These are phyloP conservation scores for Stagonosporopsis chrysanthemi DNA, from an alignment of 2,329 filamentous ascomycete genomes.

Conservation along the genomic window DNA sequence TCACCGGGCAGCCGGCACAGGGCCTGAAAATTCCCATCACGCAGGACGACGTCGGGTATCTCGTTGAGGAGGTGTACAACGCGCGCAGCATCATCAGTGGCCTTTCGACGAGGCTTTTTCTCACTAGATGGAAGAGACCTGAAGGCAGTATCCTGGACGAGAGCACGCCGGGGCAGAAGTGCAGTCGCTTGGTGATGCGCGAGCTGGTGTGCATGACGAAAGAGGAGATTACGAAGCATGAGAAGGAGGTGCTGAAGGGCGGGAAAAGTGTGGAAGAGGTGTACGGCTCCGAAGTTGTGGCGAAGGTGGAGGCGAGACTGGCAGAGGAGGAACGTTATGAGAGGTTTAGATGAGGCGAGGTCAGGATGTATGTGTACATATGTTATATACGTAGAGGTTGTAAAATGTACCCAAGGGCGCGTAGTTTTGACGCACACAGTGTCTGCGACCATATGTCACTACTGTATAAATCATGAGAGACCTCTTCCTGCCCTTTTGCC, in stretches of 20 bases:
- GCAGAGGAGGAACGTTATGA: constrained; percentile 69
- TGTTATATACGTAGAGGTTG: background rate
- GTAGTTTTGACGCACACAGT: no score
- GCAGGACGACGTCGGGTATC: constrained; percentile 81
- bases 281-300: constrained; percentile 73
- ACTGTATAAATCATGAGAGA: no score
- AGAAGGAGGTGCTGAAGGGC: constrained; percentile 77
- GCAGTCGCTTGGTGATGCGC: constrained; percentile 70
- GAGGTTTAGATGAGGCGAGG: constrained; percentile 52
- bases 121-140: constrained; percentile 83
- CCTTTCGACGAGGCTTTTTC: constrained; percentile 76
- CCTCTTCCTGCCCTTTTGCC: no score
- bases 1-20: constrained; percentile 62
- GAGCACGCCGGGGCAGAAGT: constrained; percentile 76
- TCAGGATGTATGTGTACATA: background rate
- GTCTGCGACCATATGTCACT: no score
- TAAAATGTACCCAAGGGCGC: background rate
- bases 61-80: constrained; percentile 87
- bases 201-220: constrained; percentile 92
- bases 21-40: constrained; percentile 83
- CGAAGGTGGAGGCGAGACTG: constrained; percentile 70
- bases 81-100: constrained; percentile 85
- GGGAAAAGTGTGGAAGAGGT: constrained; percentile 72
- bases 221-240: constrained; percentile 82
- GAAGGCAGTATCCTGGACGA: constrained; percentile 68